Evolutionary conservation across 176 grass and related monocot genomes (phyloP).

Genomic region (Luzula sylvatica): DNA sequence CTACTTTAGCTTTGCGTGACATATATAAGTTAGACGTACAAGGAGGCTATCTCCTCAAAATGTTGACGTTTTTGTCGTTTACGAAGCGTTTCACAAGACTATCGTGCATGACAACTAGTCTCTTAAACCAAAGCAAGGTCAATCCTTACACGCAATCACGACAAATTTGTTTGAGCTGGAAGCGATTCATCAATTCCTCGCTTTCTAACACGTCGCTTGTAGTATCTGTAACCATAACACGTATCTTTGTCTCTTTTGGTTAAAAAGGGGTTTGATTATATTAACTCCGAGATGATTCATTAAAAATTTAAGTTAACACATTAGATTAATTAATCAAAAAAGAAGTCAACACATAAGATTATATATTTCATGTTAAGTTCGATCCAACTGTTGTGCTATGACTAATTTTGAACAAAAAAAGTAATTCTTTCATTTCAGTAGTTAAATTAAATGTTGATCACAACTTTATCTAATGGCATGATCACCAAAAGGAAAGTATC

Average conservation of each 20-base stretch:
- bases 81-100: background rate
- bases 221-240: background rate
- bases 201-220: background rate
- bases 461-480: no score
- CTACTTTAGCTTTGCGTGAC: background rate
- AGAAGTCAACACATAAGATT: no score
- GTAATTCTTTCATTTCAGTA: no score
- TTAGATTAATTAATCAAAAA: no score
- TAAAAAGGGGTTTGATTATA: background rate
- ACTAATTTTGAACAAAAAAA: no score
- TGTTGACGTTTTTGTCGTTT: background rate
- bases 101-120: no score
- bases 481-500: background rate
- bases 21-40: background rate
- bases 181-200: background rate
- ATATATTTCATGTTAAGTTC: no score
- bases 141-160: background rate
- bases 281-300: background rate
- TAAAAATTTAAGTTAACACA: no score
- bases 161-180: constrained; percentile 12
- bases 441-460: no score
- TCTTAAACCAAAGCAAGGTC: no score
- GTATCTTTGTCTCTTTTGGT: background rate
- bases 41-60: background rate
- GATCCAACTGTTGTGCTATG: no score